These are phyloP conservation scores for Sphagnum tenellum DNA, from an alignment of 225 moss, liverwort and hornwort genomes.

Conservation along the genomic window DNA sequence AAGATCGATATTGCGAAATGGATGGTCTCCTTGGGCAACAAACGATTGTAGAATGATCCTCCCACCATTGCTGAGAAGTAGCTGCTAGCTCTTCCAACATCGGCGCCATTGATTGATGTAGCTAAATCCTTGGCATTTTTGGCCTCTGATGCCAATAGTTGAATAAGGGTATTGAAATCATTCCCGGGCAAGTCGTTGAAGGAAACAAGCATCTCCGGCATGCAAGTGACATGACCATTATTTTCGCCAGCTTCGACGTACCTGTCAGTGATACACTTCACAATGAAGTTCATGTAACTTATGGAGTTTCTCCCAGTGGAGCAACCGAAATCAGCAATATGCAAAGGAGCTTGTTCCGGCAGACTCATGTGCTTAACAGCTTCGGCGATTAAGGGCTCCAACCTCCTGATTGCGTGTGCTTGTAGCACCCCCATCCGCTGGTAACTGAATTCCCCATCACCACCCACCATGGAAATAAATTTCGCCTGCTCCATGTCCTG, in stretches of 20 bases:
- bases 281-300: not conserved
- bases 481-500: too few species aligned
- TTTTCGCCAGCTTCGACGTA: too few species aligned
- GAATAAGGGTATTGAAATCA: slow-evolving; percentile 7
- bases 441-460: slow-evolving; percentile 3
- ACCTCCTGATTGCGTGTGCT: not conserved
- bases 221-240: not conserved
- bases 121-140: not conserved
- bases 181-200: slow-evolving; percentile 3
- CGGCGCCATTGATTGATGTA: not conserved
- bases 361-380: not conserved
- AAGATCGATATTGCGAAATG: slow-evolving; percentile 1
- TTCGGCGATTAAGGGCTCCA: not conserved
- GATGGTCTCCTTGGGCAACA: slow-evolving; percentile 2
- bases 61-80: not conserved
- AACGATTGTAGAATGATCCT: slow-evolving; percentile 4
- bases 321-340: slow-evolving; percentile 4
- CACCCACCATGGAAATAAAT: not conserved
- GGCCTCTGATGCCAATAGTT: not conserved
- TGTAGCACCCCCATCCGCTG: not conserved
- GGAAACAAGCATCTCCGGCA: slow-evolving; percentile 3
- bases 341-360: not conserved
- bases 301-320: slow-evolving; percentile 1
- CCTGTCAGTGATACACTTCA: not conserved
- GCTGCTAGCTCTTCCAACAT: not conserved